Evolutionary conservation across 192 early-diverging fungal genomes (phyloP).

Genomic region (Jimgerdemannia flammicorona): DNA sequence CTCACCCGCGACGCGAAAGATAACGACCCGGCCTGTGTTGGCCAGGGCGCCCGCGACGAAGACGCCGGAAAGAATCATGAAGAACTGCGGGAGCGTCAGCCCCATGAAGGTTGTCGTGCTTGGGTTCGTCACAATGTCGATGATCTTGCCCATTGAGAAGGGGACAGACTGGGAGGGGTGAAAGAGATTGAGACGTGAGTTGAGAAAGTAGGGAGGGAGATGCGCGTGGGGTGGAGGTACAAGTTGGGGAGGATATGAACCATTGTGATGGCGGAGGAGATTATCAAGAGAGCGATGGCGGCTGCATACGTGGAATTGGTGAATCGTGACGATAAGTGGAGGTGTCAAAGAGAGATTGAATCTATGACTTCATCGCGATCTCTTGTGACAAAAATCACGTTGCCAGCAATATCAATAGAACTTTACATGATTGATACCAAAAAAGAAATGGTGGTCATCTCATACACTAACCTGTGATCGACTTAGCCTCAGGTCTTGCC

Average conservation of each 20-base stretch:
- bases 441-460: too few species aligned
- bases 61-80: conserved; percentile 38
- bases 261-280: conserved; percentile 64
- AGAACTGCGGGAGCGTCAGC: conserved; percentile 47
- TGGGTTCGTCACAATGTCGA: conserved; percentile 59
- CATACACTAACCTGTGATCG: neutral
- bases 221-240: neutral
- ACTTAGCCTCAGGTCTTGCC: neutral
- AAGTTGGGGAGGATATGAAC: neutral
- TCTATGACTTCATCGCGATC: too few species aligned
- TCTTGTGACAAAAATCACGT: too few species aligned
- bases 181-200: neutral
- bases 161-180: conserved; percentile 38
- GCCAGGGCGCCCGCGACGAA: conserved; percentile 32
- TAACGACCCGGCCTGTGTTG: conserved; percentile 41
- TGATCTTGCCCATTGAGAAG: conserved; percentile 65
- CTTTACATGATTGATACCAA: too few species aligned
- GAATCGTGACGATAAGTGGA: too few species aligned
- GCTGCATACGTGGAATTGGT: conserved; percentile 2
- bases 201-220: neutral
- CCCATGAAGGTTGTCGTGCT: conserved; percentile 38
- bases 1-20: conserved; percentile 66
- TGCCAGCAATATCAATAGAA: too few species aligned
- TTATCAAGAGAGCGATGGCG: conserved; percentile 52
- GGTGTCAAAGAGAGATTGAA: too few species aligned